Evolutionary conservation across 1,284 basidiomycete species (phyloP), one percentile per base, ranked within the genome.

Genomic region (Schizophyllum commune): DNA sequence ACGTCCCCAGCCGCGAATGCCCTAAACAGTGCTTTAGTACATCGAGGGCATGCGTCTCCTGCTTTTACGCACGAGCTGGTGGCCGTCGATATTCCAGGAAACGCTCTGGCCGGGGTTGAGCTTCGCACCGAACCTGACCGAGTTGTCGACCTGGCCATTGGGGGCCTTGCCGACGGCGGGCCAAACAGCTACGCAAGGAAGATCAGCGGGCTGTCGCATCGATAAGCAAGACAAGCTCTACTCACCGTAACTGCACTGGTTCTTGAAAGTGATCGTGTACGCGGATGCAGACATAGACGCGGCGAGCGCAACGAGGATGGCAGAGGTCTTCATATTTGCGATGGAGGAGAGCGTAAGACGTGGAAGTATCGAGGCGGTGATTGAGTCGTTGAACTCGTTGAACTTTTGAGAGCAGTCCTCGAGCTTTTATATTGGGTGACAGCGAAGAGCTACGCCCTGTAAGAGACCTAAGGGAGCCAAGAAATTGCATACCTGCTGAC

Each of bases 281-380:
- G 39, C 39, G 17, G 39, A 47, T 8, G 39, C 39, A 17, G 39
- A 47, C 13, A 47, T 47, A 8, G 39, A 47, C 13, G 39, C 39
- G 39, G 39, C 39, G 20, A 65, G 65, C 15, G 52, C 63, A 2
- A 21, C 32, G 17, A 65, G 56, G 17, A 57, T 55, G 4, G 59
- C 58, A 9, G 56, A 54, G 69, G 68, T 61, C 22, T 65, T 56
- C 66, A 69, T 59, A 33, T 55, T 58, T 15, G 47, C 27, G 4
- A 57, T 54, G 52, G 27, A 27, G 27, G 27, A 27, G 27, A 27
- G 27, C 27, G 27, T 27, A 27, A 27, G 27, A 27, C 27, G 27
- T 27, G 27, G 27, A 27, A 27, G 27, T 27, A 27, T 27, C 27
- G 27, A 27, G 27, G 27, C 27, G 27, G 27, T 27, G 27, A 27